Evolutionary conservation across 1,284 basidiomycete species (phyloP).

Genomic region (Ceratobasidium sp.): DNA sequence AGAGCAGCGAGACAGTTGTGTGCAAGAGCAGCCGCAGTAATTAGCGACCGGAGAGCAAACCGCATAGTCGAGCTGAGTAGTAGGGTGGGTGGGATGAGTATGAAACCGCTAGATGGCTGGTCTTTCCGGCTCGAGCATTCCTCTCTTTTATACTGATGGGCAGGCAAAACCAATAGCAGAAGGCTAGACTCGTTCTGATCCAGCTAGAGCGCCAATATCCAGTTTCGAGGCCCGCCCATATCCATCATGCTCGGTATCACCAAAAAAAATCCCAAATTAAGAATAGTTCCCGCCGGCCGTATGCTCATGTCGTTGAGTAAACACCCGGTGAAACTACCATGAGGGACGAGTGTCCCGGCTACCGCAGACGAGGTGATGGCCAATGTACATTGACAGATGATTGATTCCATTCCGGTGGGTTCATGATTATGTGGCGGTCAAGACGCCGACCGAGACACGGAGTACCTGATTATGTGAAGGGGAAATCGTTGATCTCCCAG

Average conservation of each 20-base stretch:
- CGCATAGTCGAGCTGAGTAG: background rate
- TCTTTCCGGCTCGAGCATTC: background rate
- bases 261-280: background rate
- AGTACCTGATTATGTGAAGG: constrained; percentile 2
- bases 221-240: background rate
- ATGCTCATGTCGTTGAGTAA: background rate
- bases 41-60: background rate
- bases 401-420: constrained; percentile 3
- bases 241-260: background rate
- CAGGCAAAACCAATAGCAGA: background rate
- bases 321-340: background rate
- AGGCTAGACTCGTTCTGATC: background rate
- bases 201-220: constrained; percentile 3
- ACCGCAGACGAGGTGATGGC: constrained; percentile 3
- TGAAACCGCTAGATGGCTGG: background rate
- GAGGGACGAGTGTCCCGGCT: background rate
- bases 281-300: background rate
- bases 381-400: background rate
- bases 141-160: constrained; percentile 1
- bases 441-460: constrained; percentile 4
- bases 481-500: background rate
- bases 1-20: background rate
- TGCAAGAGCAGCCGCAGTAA: background rate
- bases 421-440: background rate
- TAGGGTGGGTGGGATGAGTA: background rate